These are phyloP conservation scores for Bassia scoparia DNA, from an alignment of 148 eudicot genomes.

Conservation along the genomic window DNA sequence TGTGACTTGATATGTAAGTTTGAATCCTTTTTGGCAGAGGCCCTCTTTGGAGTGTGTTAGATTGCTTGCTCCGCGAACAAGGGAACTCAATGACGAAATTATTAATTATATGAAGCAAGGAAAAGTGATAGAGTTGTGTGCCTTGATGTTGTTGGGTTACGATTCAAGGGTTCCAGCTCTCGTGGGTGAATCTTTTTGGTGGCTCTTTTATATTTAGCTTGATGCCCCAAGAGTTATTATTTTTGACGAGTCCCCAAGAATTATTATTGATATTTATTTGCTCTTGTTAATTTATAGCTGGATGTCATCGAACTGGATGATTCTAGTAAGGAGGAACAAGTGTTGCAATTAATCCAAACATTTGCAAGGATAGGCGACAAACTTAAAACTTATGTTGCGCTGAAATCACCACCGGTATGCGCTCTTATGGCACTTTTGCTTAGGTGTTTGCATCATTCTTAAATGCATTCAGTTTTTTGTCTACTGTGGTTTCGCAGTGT, in stretches of 20 bases:
- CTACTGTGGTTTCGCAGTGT: too few relatives aligned
- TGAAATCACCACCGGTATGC: neutral
- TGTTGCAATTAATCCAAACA: too few relatives aligned
- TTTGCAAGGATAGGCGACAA: too few relatives aligned
- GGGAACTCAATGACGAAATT: neutral
- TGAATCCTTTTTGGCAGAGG: neutral
- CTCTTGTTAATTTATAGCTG: neutral
- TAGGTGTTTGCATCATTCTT: too few relatives aligned
- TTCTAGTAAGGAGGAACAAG: neutral
- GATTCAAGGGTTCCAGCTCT: neutral
- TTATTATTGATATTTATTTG: neutral
- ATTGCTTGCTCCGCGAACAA: neutral
- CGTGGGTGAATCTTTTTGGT: neutral
- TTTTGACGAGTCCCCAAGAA: too few relatives aligned
- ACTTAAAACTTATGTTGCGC: too few relatives aligned
- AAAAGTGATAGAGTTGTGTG: neutral
- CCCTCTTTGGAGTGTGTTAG: neutral
- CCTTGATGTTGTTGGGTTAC: neutral
- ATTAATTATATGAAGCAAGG: neutral
- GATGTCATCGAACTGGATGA: neutral
- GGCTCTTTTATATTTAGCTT: neutral
- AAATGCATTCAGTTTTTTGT: too few relatives aligned
- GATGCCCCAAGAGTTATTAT: neutral
- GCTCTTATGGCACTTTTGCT: neutral
- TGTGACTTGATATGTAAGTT: neutral